Conservation (phyloP, 2,329 filamentous ascomycete species). For the Aureobasidium sp. region DNA sequence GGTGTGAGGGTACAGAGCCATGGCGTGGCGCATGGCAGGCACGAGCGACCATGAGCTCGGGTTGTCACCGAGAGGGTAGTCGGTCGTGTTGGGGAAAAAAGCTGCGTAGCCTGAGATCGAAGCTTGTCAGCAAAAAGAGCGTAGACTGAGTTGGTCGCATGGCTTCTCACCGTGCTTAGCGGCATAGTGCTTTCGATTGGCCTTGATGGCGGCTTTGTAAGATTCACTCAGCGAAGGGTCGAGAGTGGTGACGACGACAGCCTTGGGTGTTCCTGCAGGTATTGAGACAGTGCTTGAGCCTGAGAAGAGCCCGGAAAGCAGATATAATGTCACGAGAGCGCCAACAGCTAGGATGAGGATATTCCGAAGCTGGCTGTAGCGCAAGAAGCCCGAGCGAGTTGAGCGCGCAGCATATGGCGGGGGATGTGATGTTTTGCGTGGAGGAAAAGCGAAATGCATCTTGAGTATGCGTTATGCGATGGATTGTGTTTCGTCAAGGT, state of each 20-base stretch:
- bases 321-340: constrained; percentile 53
- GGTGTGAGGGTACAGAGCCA: constrained; percentile 69
- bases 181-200: constrained; percentile 81
- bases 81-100: constrained; percentile 69
- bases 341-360: constrained; percentile 49
- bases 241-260: constrained; percentile 79
- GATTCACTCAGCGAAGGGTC: constrained; percentile 59
- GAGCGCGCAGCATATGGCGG: constrained; percentile 61
- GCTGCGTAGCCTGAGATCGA: constrained; percentile 65
- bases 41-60: constrained; percentile 68
- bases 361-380: constrained; percentile 32
- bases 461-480: background rate
- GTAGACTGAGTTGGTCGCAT: background rate
- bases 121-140: constrained; percentile 17
- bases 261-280: constrained; percentile 43
- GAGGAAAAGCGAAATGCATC: constrained; percentile 86
- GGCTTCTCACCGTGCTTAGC: constrained; percentile 65
- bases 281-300: constrained; percentile 4
- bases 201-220: constrained; percentile 67
- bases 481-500: background rate
- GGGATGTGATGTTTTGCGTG: constrained; percentile 73
- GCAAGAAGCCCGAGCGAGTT: constrained; percentile 44
- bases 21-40: constrained; percentile 80
- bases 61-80: constrained; percentile 60
- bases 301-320: constrained; percentile 44